Evolutionary conservation across 768 basidiomycete genomes (phyloP), one percentile per base, ranked within the genome.

Genomic region (Suillus occidentalis): DNA sequence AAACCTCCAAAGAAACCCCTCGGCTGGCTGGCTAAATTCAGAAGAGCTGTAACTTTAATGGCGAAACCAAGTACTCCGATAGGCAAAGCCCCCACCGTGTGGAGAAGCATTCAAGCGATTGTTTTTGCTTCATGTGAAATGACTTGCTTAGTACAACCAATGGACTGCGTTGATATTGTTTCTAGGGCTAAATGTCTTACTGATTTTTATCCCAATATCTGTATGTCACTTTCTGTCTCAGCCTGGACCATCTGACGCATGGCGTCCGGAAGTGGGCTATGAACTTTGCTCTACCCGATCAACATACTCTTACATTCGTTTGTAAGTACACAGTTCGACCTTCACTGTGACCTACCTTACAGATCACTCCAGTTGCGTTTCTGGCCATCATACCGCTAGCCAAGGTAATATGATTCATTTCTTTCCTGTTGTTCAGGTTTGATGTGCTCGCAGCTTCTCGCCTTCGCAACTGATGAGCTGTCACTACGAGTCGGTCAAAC

Each of bases 381-480:
- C 76, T 92, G 50, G 87, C 94, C n/a, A 95, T 95, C 66, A 85
- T 95, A 66, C 94, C 94, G 6, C 81, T 94, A 4, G 93, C 93
- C 50, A 92, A 93, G 78, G 90, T 89, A 58, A 42, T 16, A 28
- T 18, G 8, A 25, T 59, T 20, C 10, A 3, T 3, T 59, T 42
- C 34, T n/a, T 12, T 36, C 16, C 39, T 18, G 6, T 42, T 42
- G 58, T 40, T 58, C 5, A 42, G 9, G 40, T 59, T 42, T 42
- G 16, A 59, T 25, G 39, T 59, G 5, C 39, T 68, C 43, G 2
- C 64, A 92, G 89, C 76, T 94, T 6, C 82, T 95, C 3, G 89
- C 88, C 2, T 94, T 94, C 72, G 92, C 92, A 1, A 95, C 94
- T 0, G 94, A 95, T 65, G 91, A 95, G 66, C 68, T 95, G n/a